Percentiles rank a stretch among this genome's conserved stretches.
Evolutionary conservation across 139 green algal species (phyloP).

Genomic region (Chlamydomonas incerta): DNA sequence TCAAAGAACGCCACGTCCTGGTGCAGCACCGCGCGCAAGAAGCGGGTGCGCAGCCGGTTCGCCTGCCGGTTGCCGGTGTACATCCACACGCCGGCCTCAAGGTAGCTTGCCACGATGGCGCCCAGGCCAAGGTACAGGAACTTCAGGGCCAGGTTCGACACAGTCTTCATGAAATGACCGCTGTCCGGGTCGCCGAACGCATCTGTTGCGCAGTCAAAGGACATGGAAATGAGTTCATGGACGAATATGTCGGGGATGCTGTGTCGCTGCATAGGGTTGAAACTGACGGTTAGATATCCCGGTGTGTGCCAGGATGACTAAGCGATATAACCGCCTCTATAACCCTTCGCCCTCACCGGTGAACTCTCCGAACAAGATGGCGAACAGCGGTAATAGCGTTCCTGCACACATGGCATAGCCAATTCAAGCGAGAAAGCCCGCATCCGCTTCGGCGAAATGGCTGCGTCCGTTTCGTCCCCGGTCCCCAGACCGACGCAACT

Average conservation of each 20-base stretch:
- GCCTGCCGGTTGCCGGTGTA: slow-evolving; percentile 60
- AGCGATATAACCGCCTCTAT: not conserved
- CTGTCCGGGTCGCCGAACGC: not conserved
- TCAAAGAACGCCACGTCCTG: slow-evolving; percentile 94
- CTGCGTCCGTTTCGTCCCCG: not conserved
- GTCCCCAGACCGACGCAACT: not conserved
- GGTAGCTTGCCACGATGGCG: slow-evolving; percentile 51
- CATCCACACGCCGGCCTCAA: slow-evolving; percentile 44
- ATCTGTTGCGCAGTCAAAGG: not conserved
- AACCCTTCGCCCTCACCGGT: slow-evolving; percentile 26
- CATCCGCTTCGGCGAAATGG: not conserved
- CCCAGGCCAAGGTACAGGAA: slow-evolving; percentile 80
- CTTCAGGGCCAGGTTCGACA: slow-evolving; percentile 59
- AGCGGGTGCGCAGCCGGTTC: slow-evolving; percentile 55
- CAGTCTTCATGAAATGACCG: slow-evolving; percentile 1
- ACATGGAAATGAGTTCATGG: too few relatives aligned
- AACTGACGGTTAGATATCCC: not conserved
- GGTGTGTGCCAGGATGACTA: not conserved
- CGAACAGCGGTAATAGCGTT: slow-evolving; percentile 55
- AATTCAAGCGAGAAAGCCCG: not conserved
- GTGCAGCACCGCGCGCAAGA: slow-evolving; percentile 72
- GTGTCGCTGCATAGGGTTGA: not conserved
- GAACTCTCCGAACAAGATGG: slow-evolving; percentile 77
- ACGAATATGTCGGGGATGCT: not conserved
- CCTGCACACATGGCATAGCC: not conserved